These are phyloP conservation scores for Rhododendron mucronatum DNA, from an alignment of 148 eudicot genomes.

Conservation along the genomic window DNA sequence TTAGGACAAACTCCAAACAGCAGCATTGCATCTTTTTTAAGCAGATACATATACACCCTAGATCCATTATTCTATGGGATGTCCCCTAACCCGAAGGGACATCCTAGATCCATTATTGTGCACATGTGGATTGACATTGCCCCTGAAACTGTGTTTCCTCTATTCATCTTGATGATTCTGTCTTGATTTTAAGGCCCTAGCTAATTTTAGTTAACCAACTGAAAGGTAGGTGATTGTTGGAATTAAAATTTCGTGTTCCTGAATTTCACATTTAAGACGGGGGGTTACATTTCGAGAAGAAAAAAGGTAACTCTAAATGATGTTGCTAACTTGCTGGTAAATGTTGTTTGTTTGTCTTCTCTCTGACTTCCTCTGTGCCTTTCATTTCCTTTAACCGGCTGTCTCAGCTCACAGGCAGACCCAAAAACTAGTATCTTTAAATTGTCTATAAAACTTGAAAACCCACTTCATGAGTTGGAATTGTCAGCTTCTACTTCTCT, in stretches of 20 bases:
- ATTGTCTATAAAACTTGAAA: background rate
- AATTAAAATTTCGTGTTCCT: background rate
- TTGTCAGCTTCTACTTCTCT: background rate
- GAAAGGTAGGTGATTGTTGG: background rate
- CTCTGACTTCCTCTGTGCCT: background rate
- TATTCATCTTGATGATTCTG: background rate
- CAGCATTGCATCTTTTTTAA: background rate
- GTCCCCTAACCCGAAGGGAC: background rate
- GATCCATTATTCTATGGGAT: background rate
- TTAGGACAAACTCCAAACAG: background rate
- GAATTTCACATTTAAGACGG: background rate
- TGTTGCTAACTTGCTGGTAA: background rate
- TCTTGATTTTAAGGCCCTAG: background rate
- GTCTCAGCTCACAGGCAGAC: background rate
- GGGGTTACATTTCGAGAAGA: background rate
- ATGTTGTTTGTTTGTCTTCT: background rate
- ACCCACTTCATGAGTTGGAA: background rate
- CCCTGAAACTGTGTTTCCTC: background rate
- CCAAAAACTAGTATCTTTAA: background rate
- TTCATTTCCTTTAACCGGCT: background rate
- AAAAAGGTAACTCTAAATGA: background rate
- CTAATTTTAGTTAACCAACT: background rate
- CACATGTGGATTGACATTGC: background rate
- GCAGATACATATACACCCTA: background rate
- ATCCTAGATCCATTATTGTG: background rate